Base-by-base conservation (phyloP, 2,329 filamentous ascomycete genomes). In the Botryosphaeria dothidea region DNA sequence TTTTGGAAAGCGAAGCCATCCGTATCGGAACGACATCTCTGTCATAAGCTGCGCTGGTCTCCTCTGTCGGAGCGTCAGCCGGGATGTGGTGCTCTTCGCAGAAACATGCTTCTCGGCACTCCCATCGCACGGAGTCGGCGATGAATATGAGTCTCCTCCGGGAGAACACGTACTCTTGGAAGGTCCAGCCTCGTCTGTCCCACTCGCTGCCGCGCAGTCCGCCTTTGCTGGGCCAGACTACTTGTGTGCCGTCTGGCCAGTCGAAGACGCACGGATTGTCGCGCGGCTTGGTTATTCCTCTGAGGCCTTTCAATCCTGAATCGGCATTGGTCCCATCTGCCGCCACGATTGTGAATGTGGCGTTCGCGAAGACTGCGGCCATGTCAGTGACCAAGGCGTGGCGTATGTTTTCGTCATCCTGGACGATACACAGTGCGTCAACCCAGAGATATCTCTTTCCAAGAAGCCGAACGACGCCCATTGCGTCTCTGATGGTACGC, bases 391-490 rank as follows among this genome's bases (percentile, higher is more conserved):
- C 25, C 11, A 41, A 9, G 15, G 34, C 17, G 7, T 41, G 19
- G 2, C 21, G 31, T 15, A 5, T 23, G 9, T 13, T 25, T 9
- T 64, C 38, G 51, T 66, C 63, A n/a, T 69, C 58, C 46, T 69
- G 65, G 8, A 66, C 29, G 38, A 69, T 68, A 58, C 67, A 69
- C 1, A 68, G 56, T 8, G 62, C 52, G 23, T 68, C 67, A 3
- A 69, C 64, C 67, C 67, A 69, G 13, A 69, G 46, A 49, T 68
- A 69, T 15, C 48, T 34, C 13, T 62, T 17, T 4, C 48, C 56
- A 3, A 68, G 31, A 5, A 25, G 23, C 23, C 13, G 36, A 21
- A 61, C 57, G 7, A 69, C 15, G 15, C 23, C 23, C 8, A 68
- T 62, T 3, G 67, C 66, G 25, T 69, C 62, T n/a, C n/a, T 46